A percentile compares a stretch with the other conserved stretches of the same genome.
These are phyloP conservation scores for Diplodia mutila DNA, from an alignment of 2,329 filamentous ascomycete genomes.

Conservation along the genomic window DNA sequence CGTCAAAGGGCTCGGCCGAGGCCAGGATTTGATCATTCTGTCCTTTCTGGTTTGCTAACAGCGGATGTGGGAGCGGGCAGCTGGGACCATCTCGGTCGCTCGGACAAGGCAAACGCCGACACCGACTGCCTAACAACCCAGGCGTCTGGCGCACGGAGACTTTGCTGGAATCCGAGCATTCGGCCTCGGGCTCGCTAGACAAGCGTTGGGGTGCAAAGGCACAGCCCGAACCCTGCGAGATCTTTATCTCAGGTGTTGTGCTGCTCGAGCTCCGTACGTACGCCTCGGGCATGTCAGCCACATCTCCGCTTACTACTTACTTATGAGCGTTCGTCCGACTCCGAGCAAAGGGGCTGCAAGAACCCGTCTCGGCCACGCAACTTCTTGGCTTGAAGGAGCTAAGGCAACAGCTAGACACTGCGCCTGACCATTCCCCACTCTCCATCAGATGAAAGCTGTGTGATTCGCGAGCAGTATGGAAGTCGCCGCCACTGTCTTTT, in stretches of 20 bases:
- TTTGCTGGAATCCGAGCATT: neutral
- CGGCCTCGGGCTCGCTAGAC: conserved; percentile 15
- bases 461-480: neutral
- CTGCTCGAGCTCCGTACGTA: neutral
- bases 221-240: neutral
- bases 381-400: neutral
- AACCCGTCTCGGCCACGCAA: neutral
- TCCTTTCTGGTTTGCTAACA: neutral
- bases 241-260: neutral
- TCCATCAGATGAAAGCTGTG: neutral
- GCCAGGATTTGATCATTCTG: neutral
- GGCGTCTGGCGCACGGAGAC: neutral
- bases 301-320: no score
- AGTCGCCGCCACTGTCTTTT: neutral
- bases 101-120: conserved; percentile 6
- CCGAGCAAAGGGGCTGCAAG: neutral
- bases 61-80: neutral
- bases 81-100: conserved; percentile 7
- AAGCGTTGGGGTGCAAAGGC: neutral
- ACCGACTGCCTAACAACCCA: neutral
- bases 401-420: neutral
- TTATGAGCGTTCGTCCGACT: neutral
- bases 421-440: neutral
- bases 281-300: neutral
- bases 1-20: conserved; percentile 6